Evolutionary conservation across 2,329 filamentous ascomycete species (phyloP), one percentile per base, ranked within the genome.

Genomic region (Nemania sp.): DNA sequence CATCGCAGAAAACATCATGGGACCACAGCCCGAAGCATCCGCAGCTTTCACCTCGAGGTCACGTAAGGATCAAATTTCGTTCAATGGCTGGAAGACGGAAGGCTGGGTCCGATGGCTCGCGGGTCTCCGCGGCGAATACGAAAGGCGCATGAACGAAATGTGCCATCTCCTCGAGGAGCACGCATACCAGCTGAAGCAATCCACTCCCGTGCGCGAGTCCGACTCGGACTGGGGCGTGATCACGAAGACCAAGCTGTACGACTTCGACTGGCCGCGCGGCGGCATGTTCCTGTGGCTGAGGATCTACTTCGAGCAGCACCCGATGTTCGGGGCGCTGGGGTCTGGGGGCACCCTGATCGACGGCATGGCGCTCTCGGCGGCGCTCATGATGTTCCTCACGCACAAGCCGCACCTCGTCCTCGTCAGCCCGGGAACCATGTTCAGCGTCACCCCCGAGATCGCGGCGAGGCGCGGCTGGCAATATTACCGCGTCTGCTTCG

Each of bases 101-200:
- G 92, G 92, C 60, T 97, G 90, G 90, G 87, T 96, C 12, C 86
- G 90, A 61, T 97, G 92, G 92, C 83, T 97, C 20, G 88, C 87
- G 56, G 91, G 91, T 6, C 80, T 97, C 12, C 84, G 91, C 22
- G 90, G 88, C 52, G 83, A 84, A 64, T 97, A 97, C 73, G 90
- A 96, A 75, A 79, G 86, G 34, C 85, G 92, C 54, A 96, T 96
- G 90, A 82, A 81, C 64, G 73, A 76, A 59, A 95, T 96, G 90
- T 89, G 86, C 72, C 74, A 74, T 6, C 80, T 84, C 48, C 81
- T 97, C 12, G 88, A 94, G 66, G 80, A 82, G 5, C 82, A 87
- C 49, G 80, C 84, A 37, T 82, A 80, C 64, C 72, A 86, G 53
- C 76, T 91, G 50, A 86, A 89, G 71, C 78, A 83, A 60, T 82